A percentile compares a stretch with the other conserved stretches of the same genome.
These are phyloP conservation scores for Onygenales sp. DNA, from an alignment of 2,329 filamentous ascomycete species.

Conservation along the genomic window DNA sequence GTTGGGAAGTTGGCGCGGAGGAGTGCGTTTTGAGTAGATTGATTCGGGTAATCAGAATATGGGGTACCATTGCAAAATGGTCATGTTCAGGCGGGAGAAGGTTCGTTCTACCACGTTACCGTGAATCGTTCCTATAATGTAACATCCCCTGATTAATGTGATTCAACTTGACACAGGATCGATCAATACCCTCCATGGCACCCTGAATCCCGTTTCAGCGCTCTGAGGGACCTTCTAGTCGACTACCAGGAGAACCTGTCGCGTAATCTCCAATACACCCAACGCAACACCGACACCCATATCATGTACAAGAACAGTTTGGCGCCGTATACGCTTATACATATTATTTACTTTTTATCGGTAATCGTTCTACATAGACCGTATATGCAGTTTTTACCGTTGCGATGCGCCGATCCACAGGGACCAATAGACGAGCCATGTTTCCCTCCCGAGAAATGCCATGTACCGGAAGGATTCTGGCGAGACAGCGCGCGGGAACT, in stretches of 20 bases:
- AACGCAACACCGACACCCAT: slow-evolving; percentile 45
- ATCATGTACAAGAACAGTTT: slow-evolving; percentile 42
- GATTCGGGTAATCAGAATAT: slow-evolving; percentile 46
- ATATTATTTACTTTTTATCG: slow-evolving; percentile 45
- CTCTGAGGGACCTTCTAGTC: slow-evolving; percentile 36
- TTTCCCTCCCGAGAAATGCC: slow-evolving; percentile 35
- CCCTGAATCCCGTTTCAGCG: slow-evolving; percentile 38
- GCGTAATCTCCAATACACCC: slow-evolving; percentile 41
- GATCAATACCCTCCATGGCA: slow-evolving; percentile 46
- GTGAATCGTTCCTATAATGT: not conserved
- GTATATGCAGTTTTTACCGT: slow-evolving; percentile 46
- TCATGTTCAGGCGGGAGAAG: slow-evolving; percentile 45
- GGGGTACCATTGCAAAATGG: slow-evolving; percentile 48
- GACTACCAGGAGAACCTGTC: slow-evolving; percentile 44
- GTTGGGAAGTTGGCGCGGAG: slow-evolving; percentile 44
- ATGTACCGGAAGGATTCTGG: slow-evolving; percentile 42
- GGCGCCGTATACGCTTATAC: slow-evolving; percentile 46
- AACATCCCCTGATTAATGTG: not conserved
- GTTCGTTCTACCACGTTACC: slow-evolving; percentile 20
- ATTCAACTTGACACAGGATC: slow-evolving; percentile 21
- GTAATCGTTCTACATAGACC: slow-evolving; percentile 47
- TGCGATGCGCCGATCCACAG: slow-evolving; percentile 39
- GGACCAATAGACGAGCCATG: slow-evolving; percentile 45
- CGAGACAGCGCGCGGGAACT: slow-evolving; percentile 40
- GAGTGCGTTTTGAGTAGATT: slow-evolving; percentile 47